A percentile compares a stretch with the other conserved stretches of the same genome.
Evolutionary conservation across 352 stramenopile species (phyloP).

Genomic region (Globisporangium ultimum): DNA sequence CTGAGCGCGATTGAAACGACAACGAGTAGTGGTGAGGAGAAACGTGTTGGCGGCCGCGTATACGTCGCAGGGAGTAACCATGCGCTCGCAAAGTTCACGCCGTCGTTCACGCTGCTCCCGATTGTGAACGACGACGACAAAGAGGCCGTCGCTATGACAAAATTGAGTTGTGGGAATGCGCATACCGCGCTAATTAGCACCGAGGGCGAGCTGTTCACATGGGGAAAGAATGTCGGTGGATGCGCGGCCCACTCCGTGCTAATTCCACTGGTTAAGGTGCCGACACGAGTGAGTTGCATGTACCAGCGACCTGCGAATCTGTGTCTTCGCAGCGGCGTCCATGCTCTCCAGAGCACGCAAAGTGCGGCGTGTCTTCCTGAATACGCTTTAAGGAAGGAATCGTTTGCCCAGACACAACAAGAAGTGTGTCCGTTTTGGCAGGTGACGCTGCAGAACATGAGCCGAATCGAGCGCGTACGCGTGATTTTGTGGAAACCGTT

Average conservation of each 20-base stretch:
- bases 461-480: conserved; percentile 39
- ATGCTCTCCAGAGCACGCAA: conserved; percentile 54
- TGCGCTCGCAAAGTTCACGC: conserved; percentile 57
- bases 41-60: conserved; percentile 28
- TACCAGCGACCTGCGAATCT: conserved; percentile 60
- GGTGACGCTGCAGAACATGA: conserved; percentile 26
- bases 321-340: conserved; percentile 27
- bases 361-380: conserved; percentile 48
- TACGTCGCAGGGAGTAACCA: conserved; percentile 71
- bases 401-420: conserved; percentile 62
- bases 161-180: conserved; percentile 61
- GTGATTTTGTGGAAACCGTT: conserved; percentile 22
- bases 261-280: conserved; percentile 27
- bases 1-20: conserved; percentile 22
- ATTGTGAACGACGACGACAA: conserved; percentile 13
- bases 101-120: conserved; percentile 38
- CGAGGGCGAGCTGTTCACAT: conserved; percentile 70
- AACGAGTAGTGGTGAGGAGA: conserved; percentile 8
- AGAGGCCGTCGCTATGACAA: conserved; percentile 21
- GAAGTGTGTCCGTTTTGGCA: conserved; percentile 82
- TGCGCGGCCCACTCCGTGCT: conserved; percentile 53
- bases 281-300: conserved; percentile 55
- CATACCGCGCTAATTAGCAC: conserved; percentile 61
- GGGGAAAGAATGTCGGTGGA: conserved; percentile 67
- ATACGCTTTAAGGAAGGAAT: conserved; percentile 29